These are phyloP conservation scores for Globisporangium recalcitrans DNA, from an alignment of 352 stramenopile species.

Conservation along the genomic window DNA sequence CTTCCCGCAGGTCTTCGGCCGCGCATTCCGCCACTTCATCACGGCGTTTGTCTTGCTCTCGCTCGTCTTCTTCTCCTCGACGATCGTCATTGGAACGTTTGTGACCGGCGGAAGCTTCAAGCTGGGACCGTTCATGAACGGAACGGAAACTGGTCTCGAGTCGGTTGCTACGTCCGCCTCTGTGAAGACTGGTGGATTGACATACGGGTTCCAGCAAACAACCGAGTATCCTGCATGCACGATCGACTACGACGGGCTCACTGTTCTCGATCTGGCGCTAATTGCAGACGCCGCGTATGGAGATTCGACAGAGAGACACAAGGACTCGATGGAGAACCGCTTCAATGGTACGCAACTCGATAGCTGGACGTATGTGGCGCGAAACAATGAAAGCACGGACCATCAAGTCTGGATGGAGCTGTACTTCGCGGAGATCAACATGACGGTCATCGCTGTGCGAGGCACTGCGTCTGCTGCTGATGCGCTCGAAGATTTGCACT, in stretches of 20 bases:
- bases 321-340: constrained; percentile 50
- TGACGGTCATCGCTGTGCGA: constrained; percentile 79
- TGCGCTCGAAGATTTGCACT: constrained; percentile 80
- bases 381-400: constrained; percentile 65
- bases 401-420: constrained; percentile 80
- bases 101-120: constrained; percentile 51
- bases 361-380: constrained; percentile 67
- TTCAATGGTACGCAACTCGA: constrained; percentile 71
- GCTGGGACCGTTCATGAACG: constrained; percentile 43
- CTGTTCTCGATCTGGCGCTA: constrained; percentile 72
- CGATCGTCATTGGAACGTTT: constrained; percentile 72
- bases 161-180: constrained; percentile 24
- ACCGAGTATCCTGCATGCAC: constrained; percentile 70
- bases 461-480: constrained; percentile 75
- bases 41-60: constrained; percentile 66
- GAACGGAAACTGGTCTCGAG: constrained; percentile 24
- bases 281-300: constrained; percentile 77
- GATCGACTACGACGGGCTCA: constrained; percentile 51
- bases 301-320: constrained; percentile 56
- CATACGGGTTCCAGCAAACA: constrained; percentile 42
- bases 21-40: constrained; percentile 72
- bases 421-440: constrained; percentile 71
- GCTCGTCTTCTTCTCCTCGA: constrained; percentile 79
- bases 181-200: constrained; percentile 35
- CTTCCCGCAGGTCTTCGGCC: constrained; percentile 75